Base-by-base conservation (phyloP, 345 rosid genomes). In the Lepidium africanum region DNA sequence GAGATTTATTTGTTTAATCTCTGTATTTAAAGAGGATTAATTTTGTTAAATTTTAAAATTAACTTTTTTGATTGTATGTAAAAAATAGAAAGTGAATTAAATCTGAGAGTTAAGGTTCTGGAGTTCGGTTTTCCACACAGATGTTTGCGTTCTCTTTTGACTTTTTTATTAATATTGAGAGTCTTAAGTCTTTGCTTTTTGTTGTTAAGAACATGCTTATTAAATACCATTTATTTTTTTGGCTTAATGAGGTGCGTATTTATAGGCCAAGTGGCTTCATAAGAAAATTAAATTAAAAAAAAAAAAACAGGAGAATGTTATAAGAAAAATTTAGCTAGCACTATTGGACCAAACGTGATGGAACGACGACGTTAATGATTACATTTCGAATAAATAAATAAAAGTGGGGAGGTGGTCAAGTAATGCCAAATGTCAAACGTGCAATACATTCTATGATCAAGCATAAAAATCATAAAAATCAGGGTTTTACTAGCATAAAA, bases 101-200 rank as follows among this genome's bases (percentile, higher is more conserved):
- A 65, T 48, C 39, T 57, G 77, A 73, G 54, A 49, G 71, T 49
- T 73, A 48, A 63, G 39, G 13, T 39, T 55, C 8, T 47, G 53
- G 60, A 41, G 16, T 73, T 65, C 71, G 47, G 77, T 65, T 65
- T 73, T 65, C 60, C 60, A 65, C 40, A 57, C 32, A 65, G 17
- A 56, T 47, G 65, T 72, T 72, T 72, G 66, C 66, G 8, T 65
- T 57, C 37, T 19, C 76, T 66, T 49, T 73, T 73, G 77, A 73
- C 67, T 73, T 56, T 72, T 63, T 63, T n/a, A 37, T 72, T 56
- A 57, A 55, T 54, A 37, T 38, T 32, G 17, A 17, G 30, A 52
- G 14, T 25, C 50, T 63, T 72, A 46, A 42, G n/a, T 23, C 50
- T 65, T 69, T 49, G 8, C 57, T 65, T 41, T 55, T 66, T 41